These are phyloP conservation scores for Tillandsia leiboldiana DNA, from an alignment of 176 grass and related monocot species.

Conservation along the genomic window DNA sequence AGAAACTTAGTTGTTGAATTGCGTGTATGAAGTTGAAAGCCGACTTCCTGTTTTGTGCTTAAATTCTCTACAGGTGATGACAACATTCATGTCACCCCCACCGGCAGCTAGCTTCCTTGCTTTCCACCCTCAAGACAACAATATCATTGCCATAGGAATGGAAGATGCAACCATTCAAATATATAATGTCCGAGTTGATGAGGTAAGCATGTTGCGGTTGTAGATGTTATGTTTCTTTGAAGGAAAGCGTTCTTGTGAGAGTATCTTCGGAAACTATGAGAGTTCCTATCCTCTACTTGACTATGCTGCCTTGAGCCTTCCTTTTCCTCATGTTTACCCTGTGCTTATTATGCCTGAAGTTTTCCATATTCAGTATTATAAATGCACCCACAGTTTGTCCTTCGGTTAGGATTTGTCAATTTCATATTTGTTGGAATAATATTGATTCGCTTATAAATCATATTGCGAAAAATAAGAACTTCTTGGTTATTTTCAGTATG, in stretches of 20 bases:
- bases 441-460: too few relatives aligned
- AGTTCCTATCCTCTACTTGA: background rate
- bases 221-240: constrained; percentile 1
- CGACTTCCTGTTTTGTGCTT: background rate
- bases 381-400: too few relatives aligned
- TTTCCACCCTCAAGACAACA: constrained; percentile 98
- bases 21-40: too few relatives aligned
- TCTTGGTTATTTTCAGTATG: too few relatives aligned
- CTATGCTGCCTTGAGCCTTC: too few relatives aligned
- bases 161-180: constrained; percentile 96
- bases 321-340: too few relatives aligned
- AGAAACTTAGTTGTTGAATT: too few relatives aligned
- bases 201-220: constrained; percentile 34
- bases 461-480: too few relatives aligned
- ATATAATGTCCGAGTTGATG: constrained; percentile 97
- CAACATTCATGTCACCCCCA: constrained; percentile 94
- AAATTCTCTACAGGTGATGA: constrained; percentile 64
- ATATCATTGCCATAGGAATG: constrained; percentile 99
- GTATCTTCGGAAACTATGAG: background rate
- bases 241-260: constrained; percentile 7
- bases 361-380: too few relatives aligned
- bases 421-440: too few relatives aligned
- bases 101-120: constrained; percentile 92
- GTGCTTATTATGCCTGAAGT: too few relatives aligned
- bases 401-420: too few relatives aligned